Percentiles rank a stretch among this genome's conserved stretches.
Conservation (phyloP, 768 basidiomycete genomes). For the Serendipita vermifera region DNA sequence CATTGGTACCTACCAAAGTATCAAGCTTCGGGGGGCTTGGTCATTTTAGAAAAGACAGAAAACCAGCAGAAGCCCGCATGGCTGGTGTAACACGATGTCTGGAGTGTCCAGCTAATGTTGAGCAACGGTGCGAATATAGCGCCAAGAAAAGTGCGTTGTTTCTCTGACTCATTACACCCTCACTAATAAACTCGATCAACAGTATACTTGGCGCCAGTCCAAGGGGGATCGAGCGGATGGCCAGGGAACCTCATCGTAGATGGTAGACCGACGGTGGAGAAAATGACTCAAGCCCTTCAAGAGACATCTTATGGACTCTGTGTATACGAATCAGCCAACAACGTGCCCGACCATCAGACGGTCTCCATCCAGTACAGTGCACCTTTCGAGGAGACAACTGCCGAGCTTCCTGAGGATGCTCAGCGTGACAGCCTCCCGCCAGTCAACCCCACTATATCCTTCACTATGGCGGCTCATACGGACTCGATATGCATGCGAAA, state of each 20-base stretch:
- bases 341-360: slow-evolving; percentile 74
- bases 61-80: slow-evolving; percentile 50
- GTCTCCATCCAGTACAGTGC: background rate
- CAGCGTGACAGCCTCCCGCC: background rate
- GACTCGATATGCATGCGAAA: slow-evolving; percentile 62
- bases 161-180: background rate
- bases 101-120: slow-evolving; percentile 47
- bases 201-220: slow-evolving; percentile 77
- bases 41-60: slow-evolving; percentile 63
- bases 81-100: slow-evolving; percentile 54
- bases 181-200: slow-evolving; percentile 11
- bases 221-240: slow-evolving; percentile 43
- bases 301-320: slow-evolving; percentile 65
- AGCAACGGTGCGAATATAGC: slow-evolving; percentile 68
- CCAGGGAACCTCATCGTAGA: slow-evolving; percentile 60
- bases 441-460: slow-evolving; percentile 49
- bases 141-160: slow-evolving; percentile 59
- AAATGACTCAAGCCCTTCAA: slow-evolving; percentile 57
- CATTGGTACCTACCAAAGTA: slow-evolving; percentile 49
- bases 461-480: slow-evolving; percentile 83
- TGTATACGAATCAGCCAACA: slow-evolving; percentile 73
- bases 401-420: background rate
- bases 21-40: slow-evolving; percentile 79
- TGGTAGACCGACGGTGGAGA: slow-evolving; percentile 77
- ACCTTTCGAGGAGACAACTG: background rate